Evolutionary conservation across 31 red algal species (phyloP), one percentile per base, ranked within the genome.

Genomic region (Pterothamnion heteromorphum): DNA sequence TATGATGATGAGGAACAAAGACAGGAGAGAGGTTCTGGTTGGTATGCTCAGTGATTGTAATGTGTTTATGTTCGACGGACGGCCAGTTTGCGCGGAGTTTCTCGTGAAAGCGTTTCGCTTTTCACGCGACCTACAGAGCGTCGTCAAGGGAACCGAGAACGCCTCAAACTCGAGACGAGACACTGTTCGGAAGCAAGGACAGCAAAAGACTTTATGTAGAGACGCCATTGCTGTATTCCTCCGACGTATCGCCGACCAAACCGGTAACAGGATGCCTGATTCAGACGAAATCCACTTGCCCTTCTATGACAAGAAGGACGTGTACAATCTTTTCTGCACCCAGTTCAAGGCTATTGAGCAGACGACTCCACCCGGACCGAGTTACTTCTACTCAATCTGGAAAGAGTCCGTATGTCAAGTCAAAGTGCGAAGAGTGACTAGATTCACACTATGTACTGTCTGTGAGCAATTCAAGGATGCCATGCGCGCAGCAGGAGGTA

Each of bases 251-350:
- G 51, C 9, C n/a, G 14, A 18, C 14, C 51, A 64, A 18, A 64
- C 51, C 9, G 51, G 51, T 64, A 64, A 64, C n/a, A 64, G 14
- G 9, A 88, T 88, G 84, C 84, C 34, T 36, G 34, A 88, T 33
- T 88, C 84, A 26, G 5, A 26, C 26, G 84, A 88, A 26, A 5
- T 88, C 26, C 26, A 88, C 26, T 44, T 88, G 20, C 26, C 84
- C 44, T 88, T 88, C 84, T 39, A 44, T 4, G 5, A 88, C 5
- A 88, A 88, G 84, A 36, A 44, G 26, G 26, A 88, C 3, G 26
- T 88, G 9, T 88, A 88, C 34, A 43, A 36, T 21, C 36, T 44
- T 21, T 88, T 88, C 5, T 39, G 14, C 5, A 44, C 84, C 3
- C 3, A 88, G 5, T 88, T 88, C 5, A 3, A 88, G 14, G 14